Conservation (phyloP, 164 flowering plant genomes). For the Santalum album region DNA sequence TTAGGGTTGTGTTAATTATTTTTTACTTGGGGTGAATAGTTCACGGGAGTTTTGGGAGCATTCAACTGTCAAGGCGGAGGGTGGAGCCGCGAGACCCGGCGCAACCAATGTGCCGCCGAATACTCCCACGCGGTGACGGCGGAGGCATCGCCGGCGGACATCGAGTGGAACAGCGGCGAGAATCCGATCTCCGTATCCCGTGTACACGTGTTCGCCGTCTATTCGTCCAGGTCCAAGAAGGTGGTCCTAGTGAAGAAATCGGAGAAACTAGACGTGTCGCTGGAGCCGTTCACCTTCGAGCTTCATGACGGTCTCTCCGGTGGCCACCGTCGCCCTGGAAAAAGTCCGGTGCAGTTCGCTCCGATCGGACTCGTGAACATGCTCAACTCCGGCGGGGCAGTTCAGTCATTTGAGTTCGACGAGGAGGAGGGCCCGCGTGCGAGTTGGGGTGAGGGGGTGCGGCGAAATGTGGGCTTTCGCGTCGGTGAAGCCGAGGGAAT, state of each 20-base stretch:
- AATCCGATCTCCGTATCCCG: slow-evolving; percentile 39
- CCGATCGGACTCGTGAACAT: slow-evolving; percentile 80
- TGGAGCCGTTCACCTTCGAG: slow-evolving; percentile 68
- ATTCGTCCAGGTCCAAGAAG: slow-evolving; percentile 39
- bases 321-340: slow-evolving; percentile 34
- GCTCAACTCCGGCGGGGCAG: slow-evolving; percentile 81
- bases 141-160: slow-evolving; percentile 29
- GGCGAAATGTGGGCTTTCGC: slow-evolving; percentile 68
- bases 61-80: slow-evolving; percentile 87
- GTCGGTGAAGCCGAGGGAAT: slow-evolving; percentile 42
- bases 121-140: slow-evolving; percentile 40
- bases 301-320: slow-evolving; percentile 69
- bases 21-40: slow-evolving; percentile 10
- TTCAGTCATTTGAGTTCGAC: slow-evolving; percentile 31
- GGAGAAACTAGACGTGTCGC: slow-evolving; percentile 31
- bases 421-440: slow-evolving; percentile 19
- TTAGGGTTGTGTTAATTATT: background rate
- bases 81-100: slow-evolving; percentile 52
- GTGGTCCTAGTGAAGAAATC: slow-evolving; percentile 34
- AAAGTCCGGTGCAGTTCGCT: slow-evolving; percentile 47
- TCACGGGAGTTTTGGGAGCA: slow-evolving; percentile 39
- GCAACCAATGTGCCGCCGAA: slow-evolving; percentile 45
- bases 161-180: slow-evolving; percentile 62
- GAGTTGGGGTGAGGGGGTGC: slow-evolving; percentile 49
- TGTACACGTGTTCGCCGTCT: slow-evolving; percentile 47